phyloP scores from a whole-genome alignment of 2,329 filamentous ascomycete species.

The Elsinoe perseae region DNA sequence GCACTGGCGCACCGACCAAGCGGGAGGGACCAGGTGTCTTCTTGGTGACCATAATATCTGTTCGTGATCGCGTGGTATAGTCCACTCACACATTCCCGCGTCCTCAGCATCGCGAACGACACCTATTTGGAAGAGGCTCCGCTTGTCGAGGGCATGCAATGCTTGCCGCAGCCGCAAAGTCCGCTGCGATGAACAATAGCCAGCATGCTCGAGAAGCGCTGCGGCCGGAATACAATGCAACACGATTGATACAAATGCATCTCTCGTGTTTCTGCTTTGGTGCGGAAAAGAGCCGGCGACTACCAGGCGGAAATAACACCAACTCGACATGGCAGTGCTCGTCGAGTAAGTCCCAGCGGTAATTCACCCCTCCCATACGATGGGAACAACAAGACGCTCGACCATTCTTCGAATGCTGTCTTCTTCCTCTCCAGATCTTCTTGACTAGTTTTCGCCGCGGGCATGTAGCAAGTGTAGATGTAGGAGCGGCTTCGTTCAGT shows the following conservation, averaged over 20 bases:
- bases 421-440: conserved; percentile 31
- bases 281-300: background rate
- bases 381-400: conserved; percentile 30
- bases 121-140: conserved; percentile 14
- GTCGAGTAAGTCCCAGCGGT: no score
- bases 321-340: no score
- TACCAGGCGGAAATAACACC: background rate
- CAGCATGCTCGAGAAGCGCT: conserved; percentile 15
- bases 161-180: conserved; percentile 19
- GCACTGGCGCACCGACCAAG: no score
- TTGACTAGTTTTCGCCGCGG: conserved; percentile 29
- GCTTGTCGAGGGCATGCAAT: conserved; percentile 19
- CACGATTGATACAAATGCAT: conserved; percentile 16
- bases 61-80: no score
- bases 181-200: conserved; percentile 19
- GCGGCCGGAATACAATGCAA: conserved; percentile 16
- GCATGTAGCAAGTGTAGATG: conserved; percentile 34
- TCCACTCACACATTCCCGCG: no score
- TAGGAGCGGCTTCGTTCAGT: conserved; percentile 27
- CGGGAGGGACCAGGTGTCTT: no score
- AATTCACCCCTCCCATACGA: no score
- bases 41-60: no score
- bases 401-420: conserved; percentile 26
- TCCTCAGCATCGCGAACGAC: background rate
- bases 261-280: background rate